A percentile compares a stretch with the other conserved stretches of the same genome.
Conservation (phyloP, 208 protist species). For the Histomonas meleagridis region DNA sequence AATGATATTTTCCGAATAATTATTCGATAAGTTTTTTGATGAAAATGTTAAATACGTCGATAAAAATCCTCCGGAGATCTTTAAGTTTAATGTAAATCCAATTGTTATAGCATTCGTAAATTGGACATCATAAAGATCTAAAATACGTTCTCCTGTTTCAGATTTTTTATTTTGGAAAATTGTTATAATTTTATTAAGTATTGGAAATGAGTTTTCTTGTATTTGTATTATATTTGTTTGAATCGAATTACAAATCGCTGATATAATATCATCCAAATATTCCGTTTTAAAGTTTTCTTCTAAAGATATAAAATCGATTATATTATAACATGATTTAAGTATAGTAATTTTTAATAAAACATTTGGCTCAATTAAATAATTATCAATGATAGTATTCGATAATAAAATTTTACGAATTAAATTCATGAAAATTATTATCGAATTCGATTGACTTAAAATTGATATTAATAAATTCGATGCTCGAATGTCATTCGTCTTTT, state of each 20-base stretch:
- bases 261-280: not conserved
- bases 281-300: not conserved
- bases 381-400: not conserved
- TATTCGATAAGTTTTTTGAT: not conserved
- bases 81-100: not conserved
- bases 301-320: not conserved
- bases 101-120: not conserved
- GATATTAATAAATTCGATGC: not conserved
- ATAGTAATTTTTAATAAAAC: not conserved
- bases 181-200: not conserved
- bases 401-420: not conserved
- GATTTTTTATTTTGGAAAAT: not conserved
- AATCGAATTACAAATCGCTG: not conserved
- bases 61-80: not conserved
- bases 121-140: not conserved
- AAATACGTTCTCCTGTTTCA: not conserved
- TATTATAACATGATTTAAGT: not conserved
- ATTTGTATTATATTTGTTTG: not conserved
- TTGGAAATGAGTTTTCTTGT: not conserved
- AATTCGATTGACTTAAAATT: not conserved
- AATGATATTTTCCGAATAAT: not conserved
- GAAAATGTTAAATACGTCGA: not conserved
- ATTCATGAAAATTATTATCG: not conserved
- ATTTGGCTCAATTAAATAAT: not conserved
- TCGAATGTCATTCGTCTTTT: not conserved